Evolutionary conservation across 345 rosid genomes (phyloP).

Genomic region (Eucalyptus decipiens): DNA sequence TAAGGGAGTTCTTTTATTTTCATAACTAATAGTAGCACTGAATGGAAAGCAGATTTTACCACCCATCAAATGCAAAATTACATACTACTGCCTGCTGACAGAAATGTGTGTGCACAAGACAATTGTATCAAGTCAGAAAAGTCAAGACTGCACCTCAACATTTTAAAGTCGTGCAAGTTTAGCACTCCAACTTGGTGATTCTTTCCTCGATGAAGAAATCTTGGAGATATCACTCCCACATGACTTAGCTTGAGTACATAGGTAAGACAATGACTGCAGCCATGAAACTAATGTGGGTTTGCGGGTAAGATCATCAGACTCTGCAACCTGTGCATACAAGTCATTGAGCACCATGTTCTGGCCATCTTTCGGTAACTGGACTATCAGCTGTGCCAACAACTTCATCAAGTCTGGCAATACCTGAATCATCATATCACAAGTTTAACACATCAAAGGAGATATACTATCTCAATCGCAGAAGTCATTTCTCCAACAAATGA

Average conservation of each 20-base stretch:
- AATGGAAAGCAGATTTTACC: neutral
- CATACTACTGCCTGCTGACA: neutral
- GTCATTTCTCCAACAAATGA: neutral
- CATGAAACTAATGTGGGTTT: conserved; percentile 84
- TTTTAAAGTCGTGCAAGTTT: neutral
- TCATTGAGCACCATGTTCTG: conserved; percentile 77
- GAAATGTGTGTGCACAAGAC: neutral
- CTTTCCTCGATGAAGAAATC: neutral
- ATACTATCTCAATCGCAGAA: neutral
- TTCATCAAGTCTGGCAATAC: conserved; percentile 82
- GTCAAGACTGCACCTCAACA: neutral
- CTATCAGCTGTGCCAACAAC: conserved; percentile 50
- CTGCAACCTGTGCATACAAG: conserved; percentile 64
- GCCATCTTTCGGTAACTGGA: conserved; percentile 65
- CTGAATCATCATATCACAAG: conserved; percentile 10
- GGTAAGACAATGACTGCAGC: conserved; percentile 74
- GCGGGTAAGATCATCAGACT: conserved; percentile 88
- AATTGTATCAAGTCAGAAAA: neutral
- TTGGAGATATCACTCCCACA: neutral
- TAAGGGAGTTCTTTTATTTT: neutral
- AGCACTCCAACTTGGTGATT: neutral
- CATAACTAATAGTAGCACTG: neutral
- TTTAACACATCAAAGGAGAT: neutral
- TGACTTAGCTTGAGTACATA: conserved; percentile 27
- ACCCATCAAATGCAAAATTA: neutral